Percentiles rank a stretch among this genome's conserved stretches.
phyloP scores from a whole-genome alignment of 73 alveolate species.

The Symbiodinium pilosum region DNA sequence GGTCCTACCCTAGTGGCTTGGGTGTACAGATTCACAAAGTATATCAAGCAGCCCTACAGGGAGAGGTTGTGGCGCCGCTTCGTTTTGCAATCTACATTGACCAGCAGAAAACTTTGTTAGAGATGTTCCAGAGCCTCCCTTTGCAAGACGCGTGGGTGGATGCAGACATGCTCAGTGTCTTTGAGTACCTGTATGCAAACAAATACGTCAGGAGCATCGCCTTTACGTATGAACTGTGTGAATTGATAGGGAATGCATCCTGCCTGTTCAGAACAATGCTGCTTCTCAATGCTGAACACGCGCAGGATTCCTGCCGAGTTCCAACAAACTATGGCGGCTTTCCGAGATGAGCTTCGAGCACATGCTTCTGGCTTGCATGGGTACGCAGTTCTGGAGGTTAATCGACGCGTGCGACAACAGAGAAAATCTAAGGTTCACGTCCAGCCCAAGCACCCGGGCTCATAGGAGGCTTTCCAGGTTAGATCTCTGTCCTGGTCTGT shows the following conservation, averaged over 20 bases:
- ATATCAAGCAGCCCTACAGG: neutral
- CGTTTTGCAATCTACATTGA: neutral
- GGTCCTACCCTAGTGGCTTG: neutral
- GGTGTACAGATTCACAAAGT: neutral
- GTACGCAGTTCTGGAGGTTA: neutral
- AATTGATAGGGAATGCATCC: neutral
- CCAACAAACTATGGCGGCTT: neutral
- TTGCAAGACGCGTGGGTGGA: neutral
- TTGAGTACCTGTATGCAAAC: neutral
- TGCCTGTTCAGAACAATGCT: neutral
- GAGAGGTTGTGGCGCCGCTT: neutral
- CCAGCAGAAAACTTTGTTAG: neutral
- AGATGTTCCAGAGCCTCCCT: neutral
- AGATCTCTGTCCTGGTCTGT: no score
- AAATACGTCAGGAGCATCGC: conserved; percentile 8
- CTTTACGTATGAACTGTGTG: no score
- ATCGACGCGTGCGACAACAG: no score
- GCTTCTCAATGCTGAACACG: neutral
- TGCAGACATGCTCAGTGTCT: neutral
- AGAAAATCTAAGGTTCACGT: no score
- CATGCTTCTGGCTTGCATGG: neutral
- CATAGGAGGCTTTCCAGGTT: no score
- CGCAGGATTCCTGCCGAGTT: conserved; percentile 33
- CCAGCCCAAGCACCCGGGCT: no score
- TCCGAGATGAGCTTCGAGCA: neutral